Base-by-base conservation (phyloP, 1,284 basidiomycete genomes). In the Rhodotorula sp. region DNA sequence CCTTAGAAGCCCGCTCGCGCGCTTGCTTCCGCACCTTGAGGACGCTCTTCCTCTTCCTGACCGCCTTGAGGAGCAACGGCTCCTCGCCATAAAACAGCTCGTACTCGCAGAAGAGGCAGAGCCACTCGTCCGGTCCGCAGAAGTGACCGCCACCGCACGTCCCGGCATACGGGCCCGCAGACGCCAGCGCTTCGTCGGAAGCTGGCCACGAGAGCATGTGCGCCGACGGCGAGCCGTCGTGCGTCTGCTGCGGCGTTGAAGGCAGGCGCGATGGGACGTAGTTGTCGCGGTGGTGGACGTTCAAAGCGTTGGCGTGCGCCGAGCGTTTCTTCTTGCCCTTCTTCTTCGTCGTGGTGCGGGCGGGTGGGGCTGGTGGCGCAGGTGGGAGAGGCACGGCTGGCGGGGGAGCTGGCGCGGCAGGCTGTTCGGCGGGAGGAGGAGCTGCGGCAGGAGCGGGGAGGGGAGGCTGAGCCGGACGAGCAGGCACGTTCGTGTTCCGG, bases 51-150 rank as follows among this genome's bases (percentile, higher is more conserved):
- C 80, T 64, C 51, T 76, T 77, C 56, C 77, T 68, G 54, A 78
- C 72, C 11, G 77, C 76, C 18, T 74, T 68, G 18, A 74, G 56
- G 70, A 81, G 75, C 37, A 72, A 60, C 20, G 75, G 63, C 28
- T 74, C 68, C 60, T 79, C 78, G 28, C 80, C 80, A 62, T 79
- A 81, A 63, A 79, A 78, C 51, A 81, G 67, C 66, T 79, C 76
- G 69, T 80, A 80, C 54, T 81, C 80, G 76, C 80, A 81, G 64
- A 80, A 80, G 10, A 77, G 31, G 68, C 80, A 81, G 46, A 80
- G 69, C 78, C 78, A 80, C 61, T 78, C 77, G 61, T 78, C 77
- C 5, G 69, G 69, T 15, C 67, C 65, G 34, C 70, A 72, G 56
- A 75, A 76, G 68, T 72, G 76, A 5, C 67, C 65, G 20, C 65